Base-by-base conservation (phyloP, 2,329 filamentous ascomycete genomes). In the Alternaria triticimaculans region DNA sequence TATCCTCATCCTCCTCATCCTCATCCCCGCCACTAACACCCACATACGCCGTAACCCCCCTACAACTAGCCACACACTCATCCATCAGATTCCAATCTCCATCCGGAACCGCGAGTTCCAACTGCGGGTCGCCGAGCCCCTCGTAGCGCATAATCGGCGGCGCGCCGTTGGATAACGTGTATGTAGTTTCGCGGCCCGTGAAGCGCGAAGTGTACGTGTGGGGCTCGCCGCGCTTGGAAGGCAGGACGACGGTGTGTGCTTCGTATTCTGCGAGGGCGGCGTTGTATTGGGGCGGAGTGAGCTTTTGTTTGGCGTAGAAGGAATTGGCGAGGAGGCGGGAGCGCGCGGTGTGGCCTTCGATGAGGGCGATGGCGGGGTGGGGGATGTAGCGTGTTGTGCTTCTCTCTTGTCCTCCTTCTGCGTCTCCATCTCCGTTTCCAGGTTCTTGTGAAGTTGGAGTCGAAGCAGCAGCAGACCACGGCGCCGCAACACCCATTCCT, bases 311-410 rank as follows among this genome's bases (percentile, higher is more conserved):
- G 12, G 44, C 2, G 54, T 30, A 28, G 43, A 66, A 11, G 0
- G 11, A 15, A 3, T 10, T 3, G 4, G 57, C 58, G 0, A 71
- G 26, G 11, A 23, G 5, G 41, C 66, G 64, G 3, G 65, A 33
- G 54, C 66, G 69, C 5, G 60, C n/a, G 3, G 69, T 74, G 46
- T 78, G 72, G 7, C 41, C 63, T 11, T 66, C 28, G 2, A 79
- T 43, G 20, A 79, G 60, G 11, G 65, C 72, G 18, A 79, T 63
- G 3, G 64, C 74, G 5, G 70, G 64, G 44, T 66, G 66, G 2
- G 76, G 76, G n/a, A 78, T 33, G 48, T 72, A 66, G 43, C 65
- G 60, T 5, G 44, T 57, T 50, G n/a, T 55, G 23, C 3, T 20
- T 3, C 4, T 25, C 20, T 33, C 12, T 21, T 51, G 2, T 48